Conservation (phyloP, 2,329 filamentous ascomycete species). For the Aspergillus candidus region DNA sequence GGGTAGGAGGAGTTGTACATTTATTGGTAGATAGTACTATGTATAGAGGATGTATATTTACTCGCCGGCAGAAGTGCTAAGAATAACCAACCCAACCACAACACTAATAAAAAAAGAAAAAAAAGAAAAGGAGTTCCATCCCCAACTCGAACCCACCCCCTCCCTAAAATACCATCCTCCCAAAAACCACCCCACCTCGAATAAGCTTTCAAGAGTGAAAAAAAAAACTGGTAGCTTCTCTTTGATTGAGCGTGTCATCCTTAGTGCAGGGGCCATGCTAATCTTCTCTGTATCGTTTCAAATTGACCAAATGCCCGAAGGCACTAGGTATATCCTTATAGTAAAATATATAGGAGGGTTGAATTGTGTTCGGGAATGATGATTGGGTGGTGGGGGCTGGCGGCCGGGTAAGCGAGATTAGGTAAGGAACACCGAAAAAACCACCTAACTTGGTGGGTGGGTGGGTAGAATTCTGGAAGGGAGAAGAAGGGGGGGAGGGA, state of each 20-base stretch:
- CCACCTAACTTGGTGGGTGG: too few species aligned
- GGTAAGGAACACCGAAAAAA: too few species aligned
- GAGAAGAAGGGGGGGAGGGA: too few species aligned
- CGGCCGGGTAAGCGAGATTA: background rate
- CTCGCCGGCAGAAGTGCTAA: too few species aligned
- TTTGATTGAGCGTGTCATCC: constrained; percentile 88
- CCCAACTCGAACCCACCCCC: background rate
- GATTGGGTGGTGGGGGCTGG: constrained; percentile 5
- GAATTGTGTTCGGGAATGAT: background rate
- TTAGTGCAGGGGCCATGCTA: constrained; percentile 85
- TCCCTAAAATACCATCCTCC: background rate
- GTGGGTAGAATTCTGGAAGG: too few species aligned
- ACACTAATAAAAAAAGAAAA: background rate
- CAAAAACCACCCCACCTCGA: background rate
- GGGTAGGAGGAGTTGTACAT: background rate
- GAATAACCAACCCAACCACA: background rate
- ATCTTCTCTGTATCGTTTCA: constrained; percentile 70
- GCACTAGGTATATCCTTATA: constrained; percentile 16
- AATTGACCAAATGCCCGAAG: constrained; percentile 57
- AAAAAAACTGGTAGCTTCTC: constrained; percentile 69
- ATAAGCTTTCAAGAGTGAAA: constrained; percentile 3
- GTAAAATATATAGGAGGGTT: constrained; percentile 17
- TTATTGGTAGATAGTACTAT: background rate
- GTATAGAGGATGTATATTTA: background rate
- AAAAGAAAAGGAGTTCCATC: background rate